These are phyloP conservation scores for Orbilia ellipsospora DNA, from an alignment of 2,329 filamentous ascomycete genomes.

Conservation along the genomic window DNA sequence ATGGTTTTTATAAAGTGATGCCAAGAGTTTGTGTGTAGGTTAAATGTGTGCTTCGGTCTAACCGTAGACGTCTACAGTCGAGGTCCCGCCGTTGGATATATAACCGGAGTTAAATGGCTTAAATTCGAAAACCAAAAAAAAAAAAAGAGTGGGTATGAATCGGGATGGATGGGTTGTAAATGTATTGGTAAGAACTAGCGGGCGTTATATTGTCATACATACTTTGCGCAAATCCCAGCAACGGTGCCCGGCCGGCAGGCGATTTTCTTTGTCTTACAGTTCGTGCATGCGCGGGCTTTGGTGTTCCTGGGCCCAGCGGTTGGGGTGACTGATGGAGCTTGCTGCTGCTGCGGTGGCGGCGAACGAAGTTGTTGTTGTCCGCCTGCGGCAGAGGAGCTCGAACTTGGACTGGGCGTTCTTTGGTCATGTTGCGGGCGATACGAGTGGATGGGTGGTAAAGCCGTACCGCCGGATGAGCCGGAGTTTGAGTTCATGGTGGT, in stretches of 20 bases:
- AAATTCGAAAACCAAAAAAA: too few species aligned
- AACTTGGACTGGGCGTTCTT: slow-evolving; percentile 8
- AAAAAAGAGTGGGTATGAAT: slow-evolving; percentile 1
- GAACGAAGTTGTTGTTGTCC: slow-evolving; percentile 43
- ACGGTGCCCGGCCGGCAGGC: slow-evolving; percentile 48
- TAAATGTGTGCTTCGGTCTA: neutral
- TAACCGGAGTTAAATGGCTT: slow-evolving; percentile 3
- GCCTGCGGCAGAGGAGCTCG: slow-evolving; percentile 30
- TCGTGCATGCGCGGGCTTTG: slow-evolving; percentile 52
- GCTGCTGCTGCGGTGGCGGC: slow-evolving; percentile 35
- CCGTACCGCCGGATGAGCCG: slow-evolving; percentile 45
- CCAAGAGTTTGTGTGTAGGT: neutral
- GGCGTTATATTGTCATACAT: slow-evolving; percentile 6
- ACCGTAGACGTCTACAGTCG: slow-evolving; percentile 32
- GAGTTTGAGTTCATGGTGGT: slow-evolving; percentile 45
- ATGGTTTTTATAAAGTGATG: neutral
- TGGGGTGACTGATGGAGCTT: slow-evolving; percentile 26
- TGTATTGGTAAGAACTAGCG: slow-evolving; percentile 1
- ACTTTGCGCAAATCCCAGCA: slow-evolving; percentile 48
- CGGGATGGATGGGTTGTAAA: too few species aligned
- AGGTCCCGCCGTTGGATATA: slow-evolving; percentile 3
- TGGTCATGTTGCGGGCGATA: slow-evolving; percentile 41
- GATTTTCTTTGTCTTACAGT: slow-evolving; percentile 55
- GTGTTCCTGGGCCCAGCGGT: slow-evolving; percentile 38
- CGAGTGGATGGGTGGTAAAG: slow-evolving; percentile 50